Percentiles rank a stretch among this genome's conserved stretches.
These are phyloP conservation scores for Rusavskia elegans DNA, from an alignment of 495 filamentous ascomycete genomes.

Conservation along the genomic window DNA sequence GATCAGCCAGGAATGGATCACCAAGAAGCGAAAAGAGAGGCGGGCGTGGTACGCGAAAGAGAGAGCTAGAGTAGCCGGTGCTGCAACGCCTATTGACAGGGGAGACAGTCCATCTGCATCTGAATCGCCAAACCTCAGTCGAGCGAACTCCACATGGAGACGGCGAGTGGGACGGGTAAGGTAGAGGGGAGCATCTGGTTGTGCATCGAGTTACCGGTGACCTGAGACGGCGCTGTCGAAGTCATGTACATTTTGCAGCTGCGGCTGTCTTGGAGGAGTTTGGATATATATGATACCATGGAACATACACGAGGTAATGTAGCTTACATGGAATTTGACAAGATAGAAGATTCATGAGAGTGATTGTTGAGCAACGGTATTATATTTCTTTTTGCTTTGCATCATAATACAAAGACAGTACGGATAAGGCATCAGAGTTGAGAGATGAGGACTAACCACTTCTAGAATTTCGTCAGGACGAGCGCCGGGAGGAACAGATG, in stretches of 20 bases:
- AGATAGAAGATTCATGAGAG: too few relatives aligned
- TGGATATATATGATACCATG: constrained; percentile 1
- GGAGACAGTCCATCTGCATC: neutral
- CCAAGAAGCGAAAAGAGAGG: constrained; percentile 6
- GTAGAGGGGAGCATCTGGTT: neutral
- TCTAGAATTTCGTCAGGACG: too few relatives aligned
- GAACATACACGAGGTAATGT: neutral
- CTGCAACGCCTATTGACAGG: neutral
- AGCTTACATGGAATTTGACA: neutral
- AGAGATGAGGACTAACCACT: too few relatives aligned
- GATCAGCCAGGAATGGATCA: constrained; percentile 12
- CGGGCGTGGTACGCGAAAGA: constrained; percentile 10
- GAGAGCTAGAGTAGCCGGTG: neutral
- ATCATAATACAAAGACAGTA: too few relatives aligned
- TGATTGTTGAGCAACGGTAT: too few relatives aligned
- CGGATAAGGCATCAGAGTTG: too few relatives aligned
- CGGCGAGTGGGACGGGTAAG: neutral
- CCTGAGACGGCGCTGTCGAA: too few relatives aligned
- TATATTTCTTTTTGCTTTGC: too few relatives aligned
- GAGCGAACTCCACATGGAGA: neutral
- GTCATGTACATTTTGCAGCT: too few relatives aligned
- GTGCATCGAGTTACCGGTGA: neutral
- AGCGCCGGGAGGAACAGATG: too few relatives aligned
- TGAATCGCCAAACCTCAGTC: neutral
- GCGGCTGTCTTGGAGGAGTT: neutral